Conservation (phyloP, 2,329 filamentous ascomycete genomes). For the Penicillium polonicum region DNA sequence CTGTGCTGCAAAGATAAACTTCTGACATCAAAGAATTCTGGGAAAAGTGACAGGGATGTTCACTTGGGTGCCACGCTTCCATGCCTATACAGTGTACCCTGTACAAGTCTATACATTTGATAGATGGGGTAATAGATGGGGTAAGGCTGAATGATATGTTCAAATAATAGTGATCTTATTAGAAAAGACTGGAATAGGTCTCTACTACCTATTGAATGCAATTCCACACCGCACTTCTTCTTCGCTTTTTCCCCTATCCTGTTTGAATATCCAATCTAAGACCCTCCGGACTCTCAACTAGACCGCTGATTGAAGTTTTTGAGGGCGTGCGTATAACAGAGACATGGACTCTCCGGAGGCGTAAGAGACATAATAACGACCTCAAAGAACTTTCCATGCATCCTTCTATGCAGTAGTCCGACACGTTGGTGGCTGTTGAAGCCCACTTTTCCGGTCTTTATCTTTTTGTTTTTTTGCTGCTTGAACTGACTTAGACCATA, state of each 20-base stretch:
- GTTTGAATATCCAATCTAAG: background rate
- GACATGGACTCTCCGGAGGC: background rate
- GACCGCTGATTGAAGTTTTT: constrained; percentile 18
- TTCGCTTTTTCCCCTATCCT: background rate
- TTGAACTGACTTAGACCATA: background rate
- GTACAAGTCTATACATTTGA: background rate
- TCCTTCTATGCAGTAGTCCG: constrained; percentile 33
- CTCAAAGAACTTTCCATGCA: constrained; percentile 35
- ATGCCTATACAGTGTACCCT: background rate
- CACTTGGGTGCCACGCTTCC: background rate
- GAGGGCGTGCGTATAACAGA: constrained; percentile 4
- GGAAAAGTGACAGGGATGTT: background rate
- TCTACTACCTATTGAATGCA: background rate
- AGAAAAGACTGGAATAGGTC: background rate
- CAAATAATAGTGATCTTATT: background rate
- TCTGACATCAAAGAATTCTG: constrained; percentile 19
- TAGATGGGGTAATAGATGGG: background rate
- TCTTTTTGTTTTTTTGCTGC: background rate
- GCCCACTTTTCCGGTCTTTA: constrained; percentile 6
- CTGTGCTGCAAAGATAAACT: constrained; percentile 22
- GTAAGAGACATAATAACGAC: background rate
- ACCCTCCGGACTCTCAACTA: background rate
- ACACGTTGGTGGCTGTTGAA: constrained; percentile 22
- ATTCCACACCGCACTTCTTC: background rate
- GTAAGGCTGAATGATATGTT: background rate